Evolutionary conservation across 2,329 filamentous ascomycete genomes (phyloP), one percentile per base, ranked within the genome.

Genomic region (Colletotrichum tropicicola): DNA sequence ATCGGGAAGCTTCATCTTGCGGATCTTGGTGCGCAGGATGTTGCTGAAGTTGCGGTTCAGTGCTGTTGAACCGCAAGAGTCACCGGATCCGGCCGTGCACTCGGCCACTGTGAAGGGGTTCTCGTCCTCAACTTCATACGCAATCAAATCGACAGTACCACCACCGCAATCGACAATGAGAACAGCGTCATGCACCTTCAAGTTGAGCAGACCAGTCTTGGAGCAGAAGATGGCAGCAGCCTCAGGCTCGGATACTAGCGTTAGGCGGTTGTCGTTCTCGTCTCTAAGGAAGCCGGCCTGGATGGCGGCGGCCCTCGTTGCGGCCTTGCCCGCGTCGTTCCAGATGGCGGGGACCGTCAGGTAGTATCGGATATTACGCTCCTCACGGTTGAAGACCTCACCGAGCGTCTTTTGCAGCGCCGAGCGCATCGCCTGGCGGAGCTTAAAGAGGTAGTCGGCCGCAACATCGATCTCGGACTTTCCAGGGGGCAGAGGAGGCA

Each of bases 401-500:
- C 96, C 96, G 28, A 98, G 85, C 2, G 94, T 97, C 87, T 98
- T 98, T 78, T 97, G 94, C 65, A 99, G 84, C 73, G 97, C 94
- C 67, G 94, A 92, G 72, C 96, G 90, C 94, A 98, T 98, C 2
- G 96, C 96, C 82, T 97, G 94, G 70, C 96, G 92, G 66, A 99
- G 87, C 82, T 98, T 97, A 86, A 98, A 98, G 52, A 99, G 91
- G 79, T 98, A 99, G 78, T 98, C 96, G 77, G 96, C 96, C n/a
- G 96, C 95, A 54, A 98, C 96, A 80, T 99, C 96, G 79, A 98
- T 97, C 81, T 98, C 96, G 25, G 95, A 98, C 85, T 98, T 98
- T 80, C 96, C 96, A 47, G 95, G 94, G 49, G 96, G 96, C 77
- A 98, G 92, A 69, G 96, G 96, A 49, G 96, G 96, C 70, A 99